Evolutionary conservation across 306 rosid species (phyloP), one percentile per base, ranked within the genome.

Genomic region (Begonia masoniana): DNA sequence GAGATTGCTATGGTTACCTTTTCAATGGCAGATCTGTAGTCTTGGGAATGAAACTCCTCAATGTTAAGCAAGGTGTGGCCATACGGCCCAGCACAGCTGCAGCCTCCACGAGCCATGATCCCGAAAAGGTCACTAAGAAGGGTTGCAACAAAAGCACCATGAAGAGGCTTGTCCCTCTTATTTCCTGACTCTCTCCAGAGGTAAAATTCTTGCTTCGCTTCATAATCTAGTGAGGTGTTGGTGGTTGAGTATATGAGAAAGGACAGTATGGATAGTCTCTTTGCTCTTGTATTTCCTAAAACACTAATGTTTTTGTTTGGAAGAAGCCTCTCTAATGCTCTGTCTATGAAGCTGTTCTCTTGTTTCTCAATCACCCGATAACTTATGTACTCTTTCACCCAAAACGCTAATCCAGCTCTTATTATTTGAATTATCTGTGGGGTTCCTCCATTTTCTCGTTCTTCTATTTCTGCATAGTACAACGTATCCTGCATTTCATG

Each of bases 71-170:
- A 68, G 6, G 17, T 10, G 41, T 89, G 97, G 19, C 85, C 97
- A 45, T 85, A 85, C 8, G 94, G 97, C 26, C 87, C 97, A n/a
- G 97, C 95, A 61, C 95, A 89, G 36, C 79, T 83, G 57, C 97
- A 85, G 10, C 95, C 94, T 2, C 97, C 97, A 19, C 94, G 61
- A 63, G 95, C 83, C 65, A 85, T 95, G 48, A 89, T 80, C 21
- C 97, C 97, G 19, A 89, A 89, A 21, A 82, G 62, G 59, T 85
- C 95, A 70, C 78, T 89, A 35, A 89, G 81, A 14, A 89, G 57
- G 9, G 80, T 45, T 50, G 95, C 85, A 60, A 82, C 85, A 42
- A 82, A 85, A 54, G 83, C 72, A 13, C 97, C 94, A 69, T 80
- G 85, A 47, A 89, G 87, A 58, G 91, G 89, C 50, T 78, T 82